phyloP scores from a whole-genome alignment of 2,329 filamentous ascomycete genomes.

The Byssothecium circinans region DNA sequence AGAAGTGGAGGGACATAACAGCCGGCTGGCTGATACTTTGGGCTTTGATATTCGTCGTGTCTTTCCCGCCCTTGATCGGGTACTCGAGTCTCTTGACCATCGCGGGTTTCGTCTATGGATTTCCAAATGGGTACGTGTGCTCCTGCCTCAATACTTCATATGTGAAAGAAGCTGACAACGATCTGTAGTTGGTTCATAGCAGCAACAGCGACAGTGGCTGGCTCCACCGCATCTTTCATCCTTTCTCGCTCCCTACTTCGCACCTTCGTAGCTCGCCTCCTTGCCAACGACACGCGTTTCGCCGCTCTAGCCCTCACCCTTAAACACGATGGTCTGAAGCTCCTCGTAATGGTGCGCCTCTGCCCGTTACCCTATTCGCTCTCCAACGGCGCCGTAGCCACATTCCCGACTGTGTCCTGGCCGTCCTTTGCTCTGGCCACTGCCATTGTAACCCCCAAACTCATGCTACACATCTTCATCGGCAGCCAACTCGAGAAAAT shows the following conservation, averaged over 20 bases:
- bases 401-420: slow-evolving; percentile 84
- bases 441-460: slow-evolving; percentile 77
- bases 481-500: slow-evolving; percentile 80
- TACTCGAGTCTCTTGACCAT: slow-evolving; percentile 77
- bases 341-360: slow-evolving; percentile 87
- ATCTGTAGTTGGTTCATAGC: slow-evolving; percentile 76
- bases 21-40: slow-evolving; percentile 77
- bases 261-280: slow-evolving; percentile 74
- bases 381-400: slow-evolving; percentile 91
- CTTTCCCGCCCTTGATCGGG: slow-evolving; percentile 84
- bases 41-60: slow-evolving; percentile 71
- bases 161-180: slow-evolving; percentile 28
- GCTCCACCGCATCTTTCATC: slow-evolving; percentile 78
- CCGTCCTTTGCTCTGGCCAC: slow-evolving; percentile 79
- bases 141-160: background rate
- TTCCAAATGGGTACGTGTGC: slow-evolving; percentile 66
- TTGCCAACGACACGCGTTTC: slow-evolving; percentile 83
- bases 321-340: slow-evolving; percentile 84
- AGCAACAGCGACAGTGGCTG: slow-evolving; percentile 74
- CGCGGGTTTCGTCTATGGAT: slow-evolving; percentile 70
- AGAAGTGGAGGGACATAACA: slow-evolving; percentile 72
- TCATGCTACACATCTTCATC: slow-evolving; percentile 91
- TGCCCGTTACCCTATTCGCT: slow-evolving; percentile 92
- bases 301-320: slow-evolving; percentile 84
- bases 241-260: slow-evolving; percentile 78